A percentile compares a stretch with the other conserved stretches of the same genome.
These are phyloP conservation scores for Penicillium frequentans DNA, from an alignment of 2,329 filamentous ascomycete species.

Conservation along the genomic window DNA sequence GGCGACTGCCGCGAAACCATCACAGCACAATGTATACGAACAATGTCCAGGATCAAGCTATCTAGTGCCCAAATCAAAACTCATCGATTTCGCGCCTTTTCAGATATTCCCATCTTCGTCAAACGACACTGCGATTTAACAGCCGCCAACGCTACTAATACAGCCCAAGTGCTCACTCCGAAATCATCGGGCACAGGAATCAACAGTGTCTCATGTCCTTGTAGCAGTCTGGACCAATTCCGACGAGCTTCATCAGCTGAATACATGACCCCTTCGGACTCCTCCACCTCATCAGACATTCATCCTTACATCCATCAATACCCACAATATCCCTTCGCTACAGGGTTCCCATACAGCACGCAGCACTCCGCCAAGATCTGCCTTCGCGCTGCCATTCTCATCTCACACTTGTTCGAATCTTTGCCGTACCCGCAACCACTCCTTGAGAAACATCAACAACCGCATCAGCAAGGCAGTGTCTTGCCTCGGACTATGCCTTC, in stretches of 20 bases:
- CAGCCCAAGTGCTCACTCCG: slow-evolving; percentile 1
- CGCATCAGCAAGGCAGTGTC: slow-evolving; percentile 6
- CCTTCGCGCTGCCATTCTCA: slow-evolving; percentile 40
- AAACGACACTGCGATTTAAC: slow-evolving; percentile 47
- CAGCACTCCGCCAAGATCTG: slow-evolving; percentile 45
- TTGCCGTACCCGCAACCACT: slow-evolving; percentile 40
- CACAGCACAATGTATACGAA: slow-evolving; percentile 41
- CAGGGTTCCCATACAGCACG: slow-evolving; percentile 42
- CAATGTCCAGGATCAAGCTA: slow-evolving; percentile 46
- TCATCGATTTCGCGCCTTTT: slow-evolving; percentile 49
- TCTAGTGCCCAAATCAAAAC: slow-evolving; percentile 48
- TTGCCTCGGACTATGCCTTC: slow-evolving; percentile 48
- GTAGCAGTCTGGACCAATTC: slow-evolving; percentile 30
- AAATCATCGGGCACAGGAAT: slow-evolving; percentile 20
- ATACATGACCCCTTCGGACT: slow-evolving; percentile 35
- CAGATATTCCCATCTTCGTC: slow-evolving; percentile 47
- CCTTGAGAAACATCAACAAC: slow-evolving; percentile 19
- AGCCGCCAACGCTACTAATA: slow-evolving; percentile 25
- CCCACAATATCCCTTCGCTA: slow-evolving; percentile 30
- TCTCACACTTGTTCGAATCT: slow-evolving; percentile 42
- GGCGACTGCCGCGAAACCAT: slow-evolving; percentile 34
- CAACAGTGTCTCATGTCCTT: slow-evolving; percentile 33
- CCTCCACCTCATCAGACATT: slow-evolving; percentile 33
- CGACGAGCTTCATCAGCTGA: slow-evolving; percentile 30
- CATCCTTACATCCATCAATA: slow-evolving; percentile 29